A percentile compares a stretch with the other conserved stretches of the same genome.
phyloP scores from a whole-genome alignment of 2,329 filamentous ascomycete species.

The Scolecobasidium constrictum region DNA sequence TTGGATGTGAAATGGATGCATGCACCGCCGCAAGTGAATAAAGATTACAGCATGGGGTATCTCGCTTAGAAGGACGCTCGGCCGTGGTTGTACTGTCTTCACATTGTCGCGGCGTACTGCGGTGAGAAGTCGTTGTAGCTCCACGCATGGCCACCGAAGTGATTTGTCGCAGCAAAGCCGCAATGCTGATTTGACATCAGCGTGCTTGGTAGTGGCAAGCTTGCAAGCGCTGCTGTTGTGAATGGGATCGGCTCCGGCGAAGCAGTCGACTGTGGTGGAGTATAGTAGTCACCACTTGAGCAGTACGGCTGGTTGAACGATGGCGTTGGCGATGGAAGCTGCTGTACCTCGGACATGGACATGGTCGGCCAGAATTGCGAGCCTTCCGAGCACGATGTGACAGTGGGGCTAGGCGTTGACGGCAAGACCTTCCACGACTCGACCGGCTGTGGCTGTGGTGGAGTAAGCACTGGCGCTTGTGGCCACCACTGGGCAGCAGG shows the following conservation, averaged over 20 bases:
- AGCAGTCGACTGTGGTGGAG: slow-evolving; percentile 34
- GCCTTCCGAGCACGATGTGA: slow-evolving; percentile 61
- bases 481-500: slow-evolving; percentile 73
- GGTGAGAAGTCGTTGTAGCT: slow-evolving; percentile 73
- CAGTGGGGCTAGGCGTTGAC: slow-evolving; percentile 67
- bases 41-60: slow-evolving; percentile 22
- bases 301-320: slow-evolving; percentile 71
- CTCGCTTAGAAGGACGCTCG: background rate
- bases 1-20: too few relatives aligned
- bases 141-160: slow-evolving; percentile 73
- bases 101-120: slow-evolving; percentile 68
- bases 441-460: slow-evolving; percentile 56
- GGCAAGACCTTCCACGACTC: slow-evolving; percentile 87
- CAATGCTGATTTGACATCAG: slow-evolving; percentile 61
- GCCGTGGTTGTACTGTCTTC: slow-evolving; percentile 19
- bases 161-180: slow-evolving; percentile 51
- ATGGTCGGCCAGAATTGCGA: slow-evolving; percentile 58
- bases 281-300: slow-evolving; percentile 64
- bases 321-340: slow-evolving; percentile 67
- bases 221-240: slow-evolving; percentile 61
- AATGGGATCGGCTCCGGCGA: slow-evolving; percentile 41
- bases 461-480: slow-evolving; percentile 38
- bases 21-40: slow-evolving; percentile 25
- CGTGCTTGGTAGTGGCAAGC: slow-evolving; percentile 77
- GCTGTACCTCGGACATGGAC: slow-evolving; percentile 58